Evolutionary conservation across 495 filamentous ascomycete species (phyloP).

Genomic region (Penicillium cataractarum): DNA sequence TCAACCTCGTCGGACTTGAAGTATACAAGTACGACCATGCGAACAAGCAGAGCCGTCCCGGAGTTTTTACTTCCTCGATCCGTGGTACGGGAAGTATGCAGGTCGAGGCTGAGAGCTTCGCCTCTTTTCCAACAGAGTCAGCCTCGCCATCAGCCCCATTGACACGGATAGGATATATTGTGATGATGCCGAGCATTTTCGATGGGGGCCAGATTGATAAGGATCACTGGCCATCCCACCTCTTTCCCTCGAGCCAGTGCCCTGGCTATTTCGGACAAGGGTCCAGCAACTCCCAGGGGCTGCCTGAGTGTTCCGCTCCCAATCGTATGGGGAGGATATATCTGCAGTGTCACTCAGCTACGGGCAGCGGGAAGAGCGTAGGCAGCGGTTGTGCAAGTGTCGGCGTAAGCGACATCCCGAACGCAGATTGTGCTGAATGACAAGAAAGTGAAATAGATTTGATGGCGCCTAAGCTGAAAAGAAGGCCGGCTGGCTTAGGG

Average conservation of each 20-base stretch:
- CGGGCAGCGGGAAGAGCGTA: not conserved
- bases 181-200: not conserved
- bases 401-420: constrained; percentile 11
- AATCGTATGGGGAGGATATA: not conserved
- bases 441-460: not conserved
- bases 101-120: constrained; percentile 11
- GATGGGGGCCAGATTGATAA: not conserved
- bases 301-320: not conserved
- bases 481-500: not conserved
- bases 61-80: constrained; percentile 4
- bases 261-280: not conserved
- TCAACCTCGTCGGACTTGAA: constrained; percentile 16
- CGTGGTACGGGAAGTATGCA: constrained; percentile 15
- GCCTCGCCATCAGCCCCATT: not conserved
- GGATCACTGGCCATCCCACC: not conserved
- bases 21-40: constrained; percentile 14
- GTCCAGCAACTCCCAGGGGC: not conserved
- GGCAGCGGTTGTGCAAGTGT: constrained; percentile 14
- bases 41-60: not conserved
- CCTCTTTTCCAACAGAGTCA: constrained; percentile 2
- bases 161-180: not conserved
- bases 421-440: not conserved
- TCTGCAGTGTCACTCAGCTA: constrained; percentile 22
- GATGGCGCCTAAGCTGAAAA: not conserved
- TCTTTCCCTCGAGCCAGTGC: not conserved